Conservation (phyloP, 2,329 filamentous ascomycete species). For the Colletotrichum coccodes region DNA sequence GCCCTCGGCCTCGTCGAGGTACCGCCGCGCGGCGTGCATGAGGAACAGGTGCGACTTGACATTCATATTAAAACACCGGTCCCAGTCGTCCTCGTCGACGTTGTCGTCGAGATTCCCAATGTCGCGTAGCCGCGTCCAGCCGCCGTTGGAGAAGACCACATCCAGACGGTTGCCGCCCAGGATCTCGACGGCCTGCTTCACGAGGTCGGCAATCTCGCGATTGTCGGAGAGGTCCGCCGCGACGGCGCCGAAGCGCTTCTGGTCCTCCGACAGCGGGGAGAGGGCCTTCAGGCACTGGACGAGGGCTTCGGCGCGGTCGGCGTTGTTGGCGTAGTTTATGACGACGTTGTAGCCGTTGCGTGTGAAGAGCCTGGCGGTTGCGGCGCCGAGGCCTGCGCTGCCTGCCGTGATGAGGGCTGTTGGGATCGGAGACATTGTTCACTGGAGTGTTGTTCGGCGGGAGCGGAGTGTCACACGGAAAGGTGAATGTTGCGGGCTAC, state of each 20-base stretch:
- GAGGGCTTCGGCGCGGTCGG: constrained; percentile 64
- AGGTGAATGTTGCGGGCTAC: too few species aligned
- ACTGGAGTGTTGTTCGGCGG: too few species aligned
- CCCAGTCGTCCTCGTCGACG: constrained; percentile 57
- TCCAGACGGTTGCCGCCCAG: constrained; percentile 74
- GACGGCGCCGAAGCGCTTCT: constrained; percentile 59
- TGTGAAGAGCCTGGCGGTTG: constrained; percentile 70
- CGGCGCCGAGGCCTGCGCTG: constrained; percentile 69
- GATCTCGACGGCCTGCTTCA: constrained; percentile 66
- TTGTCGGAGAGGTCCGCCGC: constrained; percentile 74
- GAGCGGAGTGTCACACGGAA: too few species aligned
- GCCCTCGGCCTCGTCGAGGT: constrained; percentile 60
- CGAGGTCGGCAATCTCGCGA: constrained; percentile 66
- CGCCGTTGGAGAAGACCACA: constrained; percentile 80
- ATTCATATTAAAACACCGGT: constrained; percentile 59
- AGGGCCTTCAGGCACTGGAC: constrained; percentile 57
- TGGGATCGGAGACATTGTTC: constrained; percentile 5
- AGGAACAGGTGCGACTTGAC: constrained; percentile 61
- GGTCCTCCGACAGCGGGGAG: constrained; percentile 38
- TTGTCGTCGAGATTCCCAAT: constrained; percentile 59
- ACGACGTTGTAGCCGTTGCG: constrained; percentile 70
- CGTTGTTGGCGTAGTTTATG: constrained; percentile 72
- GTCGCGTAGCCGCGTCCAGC: constrained; percentile 60
- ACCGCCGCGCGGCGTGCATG: constrained; percentile 52
- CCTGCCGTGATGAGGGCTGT: constrained; percentile 48